Evolutionary conservation across 108 stramenopile genomes (phyloP), one percentile per base, ranked within the genome.

Genomic region (Aurantiochytrium sp.): DNA sequence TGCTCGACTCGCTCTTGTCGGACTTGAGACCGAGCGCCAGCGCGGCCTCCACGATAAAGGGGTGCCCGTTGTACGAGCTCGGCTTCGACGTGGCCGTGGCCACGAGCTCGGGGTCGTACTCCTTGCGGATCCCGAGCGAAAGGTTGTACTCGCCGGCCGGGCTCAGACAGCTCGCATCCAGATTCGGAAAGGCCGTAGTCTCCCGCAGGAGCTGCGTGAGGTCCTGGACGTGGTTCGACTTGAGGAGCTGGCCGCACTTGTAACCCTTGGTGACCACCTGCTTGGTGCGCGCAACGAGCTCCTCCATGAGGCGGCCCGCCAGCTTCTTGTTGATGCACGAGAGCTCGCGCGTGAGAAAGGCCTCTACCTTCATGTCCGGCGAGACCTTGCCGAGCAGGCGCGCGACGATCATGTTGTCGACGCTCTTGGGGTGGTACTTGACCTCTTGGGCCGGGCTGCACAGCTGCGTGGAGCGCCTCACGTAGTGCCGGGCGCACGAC

Each of bases 131-230:
- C 52, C 98, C 98, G 36, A 98, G 94, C 86, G 95, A 96, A 37
- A 98, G 91, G 89, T 98, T 98, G 94, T 98, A 98, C 89, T 98
- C 98, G 36, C 98, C 98, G 73, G 97, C 93, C 1, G 97, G 97
- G 39, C 93, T 93, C 37, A 98, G 90, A 89, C 98, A 98, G 19
- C 87, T 91, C 53, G 96, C 97, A 89, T 96, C 96, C 8, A 97
- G 98, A 37, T 95, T 92, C 88, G 95, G 95, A 93, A 97, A 97
- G 73, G n/a, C 90, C 39, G 88, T 89, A 4, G 95, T 91, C 27
- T 91, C 93, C 34, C 95, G 89, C 37, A 97, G 90, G 59, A 98
- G 89, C 86, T 97, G 96, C 0, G 96, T 96, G 37, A 97, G 86
- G 15, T 81, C 73, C 24, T 41, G 45, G 12, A 93, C 94, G 34